Base-by-base conservation (phyloP, 1,284 basidiomycete species). In the Malassezia vespertilionis region DNA sequence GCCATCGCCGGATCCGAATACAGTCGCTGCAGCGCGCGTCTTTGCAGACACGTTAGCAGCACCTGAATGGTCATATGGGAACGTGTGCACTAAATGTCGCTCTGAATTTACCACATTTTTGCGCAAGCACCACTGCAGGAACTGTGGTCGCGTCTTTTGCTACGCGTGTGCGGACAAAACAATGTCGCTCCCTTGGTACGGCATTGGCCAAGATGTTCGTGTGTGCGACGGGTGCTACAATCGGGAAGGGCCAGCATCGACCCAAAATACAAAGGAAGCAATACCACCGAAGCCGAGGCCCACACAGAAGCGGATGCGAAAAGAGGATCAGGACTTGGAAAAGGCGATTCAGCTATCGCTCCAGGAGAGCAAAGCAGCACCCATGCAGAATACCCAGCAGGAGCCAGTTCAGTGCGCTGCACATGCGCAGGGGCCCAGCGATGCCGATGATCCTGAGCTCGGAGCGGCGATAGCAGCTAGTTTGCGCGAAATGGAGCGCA, bases 101-200 rank as follows among this genome's bases (percentile, higher is more conserved):
- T 82, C 84, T 0, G 72, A 84, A 0, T 99, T 99, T 74, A 82
- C 83, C 1, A 91, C 95, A 63, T 95, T 90, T 32, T 96, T 95
- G 68, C 81, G 93, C 49, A 96, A 96, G 71, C 93, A 97, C 68
- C 93, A 99, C 71, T 99, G 93, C 71, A 80, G 93, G 7, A 96
- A 96, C 72, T 99, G 93, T 72, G 93, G 93, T 8, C 82, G 85
- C 63, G 87, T 97, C 15, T 97, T 95, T 66, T 90, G 95, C 72
- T 87, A 91, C 53, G 78, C 82, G 44, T 99, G 93, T 72, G 90
- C 88, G 1, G 82, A 83, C 31, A 86, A 88, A 72, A 77, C 77
- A 2, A 80, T 88, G 73, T 74, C 87, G 0, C 75, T 97, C 11
- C 90, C 93, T 1, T 86, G 90, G 71, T 95, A 87, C 65, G 93